Evolutionary conservation across 305 asterid genomes (phyloP), one percentile per base, ranked within the genome.

Genomic region (Ruellia speciosa): DNA sequence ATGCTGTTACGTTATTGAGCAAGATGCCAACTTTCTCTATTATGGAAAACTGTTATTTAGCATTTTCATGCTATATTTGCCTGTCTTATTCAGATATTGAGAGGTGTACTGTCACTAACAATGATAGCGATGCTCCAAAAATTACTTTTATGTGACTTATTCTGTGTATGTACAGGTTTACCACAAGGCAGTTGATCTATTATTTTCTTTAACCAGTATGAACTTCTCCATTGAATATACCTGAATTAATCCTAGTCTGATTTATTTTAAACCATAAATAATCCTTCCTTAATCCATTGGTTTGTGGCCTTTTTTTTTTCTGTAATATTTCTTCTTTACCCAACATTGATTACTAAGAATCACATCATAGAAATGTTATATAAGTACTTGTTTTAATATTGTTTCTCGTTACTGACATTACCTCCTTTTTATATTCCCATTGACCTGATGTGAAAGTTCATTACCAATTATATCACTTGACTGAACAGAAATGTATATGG

Each of bases 1-100:
- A 43, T 43, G 15, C 15, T 43, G 3, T 9, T 7, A 31, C 34
- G 52, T 65, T 59, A 51, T 54, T 20, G 41, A 58, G 14, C 46
- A 59, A 54, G 54, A 28, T 52, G 9, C 45, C 9, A 1, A 16
- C 46, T 31, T 49, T 16, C 16, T 14, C n/a, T 7, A 17, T 6
- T 37, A 24, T 24, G 31, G 3, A 24, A 24, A 24, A 1, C 31
- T 24, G 31, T 37, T 37, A 45, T 7, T 43, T 58, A 16, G 20
- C 37, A 37, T 37, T 7, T 37, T 37, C 41, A 37, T 49, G 11
- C 6, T 40, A 16, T 49, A 37, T 41, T 18, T 55, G 11, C 62
- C 16, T 49, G 28, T 34, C 35, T 53, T 53, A 34, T 43, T 52
- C 20, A 31, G 18, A 54, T 54, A 54, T 15, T 18, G 60, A 17